phyloP scores from a whole-genome alignment of 352 stramenopile genomes.

The Pythium sp. region DNA sequence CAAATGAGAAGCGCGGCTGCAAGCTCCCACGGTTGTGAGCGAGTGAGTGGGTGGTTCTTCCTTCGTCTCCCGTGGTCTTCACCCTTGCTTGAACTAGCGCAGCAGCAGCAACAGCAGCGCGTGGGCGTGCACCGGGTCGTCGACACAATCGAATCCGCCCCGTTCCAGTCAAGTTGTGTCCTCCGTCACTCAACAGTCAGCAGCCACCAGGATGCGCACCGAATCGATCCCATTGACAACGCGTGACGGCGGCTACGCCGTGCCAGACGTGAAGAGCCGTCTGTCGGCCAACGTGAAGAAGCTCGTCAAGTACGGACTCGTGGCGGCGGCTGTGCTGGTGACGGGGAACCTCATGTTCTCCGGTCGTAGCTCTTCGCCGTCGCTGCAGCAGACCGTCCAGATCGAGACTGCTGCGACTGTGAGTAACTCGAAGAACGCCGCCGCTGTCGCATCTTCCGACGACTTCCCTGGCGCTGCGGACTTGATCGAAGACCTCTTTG shows the following conservation, averaged over 20 bases:
- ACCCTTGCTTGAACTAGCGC: conserved; percentile 1
- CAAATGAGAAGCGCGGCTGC: neutral
- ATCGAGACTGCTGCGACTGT: neutral
- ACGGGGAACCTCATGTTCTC: conserved; percentile 16
- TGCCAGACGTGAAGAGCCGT: conserved; percentile 15
- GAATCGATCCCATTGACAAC: conserved; percentile 13
- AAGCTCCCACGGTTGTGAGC: neutral
- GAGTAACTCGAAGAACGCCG: conserved; percentile 8
- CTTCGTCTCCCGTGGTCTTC: neutral
- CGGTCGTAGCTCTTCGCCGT: neutral
- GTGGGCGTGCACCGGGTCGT: neutral
- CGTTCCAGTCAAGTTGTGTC: neutral
- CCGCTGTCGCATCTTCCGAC: neutral
- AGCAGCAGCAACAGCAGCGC: neutral
- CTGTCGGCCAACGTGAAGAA: conserved; percentile 10
- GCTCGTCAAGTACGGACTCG: conserved; percentile 13
- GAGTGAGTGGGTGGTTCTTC: neutral
- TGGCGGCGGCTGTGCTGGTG: conserved; percentile 3
- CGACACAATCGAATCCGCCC: conserved; percentile 7
- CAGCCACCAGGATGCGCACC: neutral
- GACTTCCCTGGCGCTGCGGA: conserved; percentile 19
- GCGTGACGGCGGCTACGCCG: conserved; percentile 11
- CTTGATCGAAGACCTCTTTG: conserved; percentile 17
- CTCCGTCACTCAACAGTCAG: neutral
- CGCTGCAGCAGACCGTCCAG: neutral